Percentiles rank a stretch among this genome's conserved stretches.
phyloP scores from a whole-genome alignment of 1,139 yeast genomes.

The Yamadazyma diddensiae region DNA sequence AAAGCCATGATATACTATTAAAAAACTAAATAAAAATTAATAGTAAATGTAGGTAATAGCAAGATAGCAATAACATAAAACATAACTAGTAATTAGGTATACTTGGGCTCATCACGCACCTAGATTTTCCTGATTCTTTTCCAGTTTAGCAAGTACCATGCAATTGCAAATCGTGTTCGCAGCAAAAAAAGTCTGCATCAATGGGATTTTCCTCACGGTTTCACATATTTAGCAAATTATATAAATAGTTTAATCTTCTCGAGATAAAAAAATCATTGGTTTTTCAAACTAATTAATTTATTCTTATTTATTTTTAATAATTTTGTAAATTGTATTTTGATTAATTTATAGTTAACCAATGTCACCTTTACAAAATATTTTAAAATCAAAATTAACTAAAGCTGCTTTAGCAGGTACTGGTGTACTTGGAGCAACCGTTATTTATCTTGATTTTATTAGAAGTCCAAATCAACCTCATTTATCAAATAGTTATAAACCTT shows the following conservation, averaged over 20 bases:
- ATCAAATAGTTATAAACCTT: slow-evolving; percentile 34
- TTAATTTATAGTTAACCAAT: not conserved
- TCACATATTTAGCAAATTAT: slow-evolving; percentile 1
- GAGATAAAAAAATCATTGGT: not conserved
- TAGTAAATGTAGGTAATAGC: no score
- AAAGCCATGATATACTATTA: no score
- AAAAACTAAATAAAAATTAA: no score
- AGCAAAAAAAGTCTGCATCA: slow-evolving; percentile 2
- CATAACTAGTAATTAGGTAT: no score
- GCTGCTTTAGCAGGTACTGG: slow-evolving; percentile 34
- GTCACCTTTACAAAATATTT: slow-evolving; percentile 6
- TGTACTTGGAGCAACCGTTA: slow-evolving; percentile 35
- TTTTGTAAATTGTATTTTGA: not conserved
- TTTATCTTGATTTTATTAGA: slow-evolving; percentile 42
- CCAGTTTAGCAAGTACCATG: slow-evolving; percentile 2
- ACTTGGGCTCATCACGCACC: slow-evolving; percentile 1
- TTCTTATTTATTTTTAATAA: no score
- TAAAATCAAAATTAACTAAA: slow-evolving; percentile 26
- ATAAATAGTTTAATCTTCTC: slow-evolving; percentile 2
- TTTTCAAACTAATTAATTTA: no score
- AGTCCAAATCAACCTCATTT: slow-evolving; percentile 33
- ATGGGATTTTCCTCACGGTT: slow-evolving; percentile 1
- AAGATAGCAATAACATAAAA: not conserved
- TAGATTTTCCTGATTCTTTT: not conserved
- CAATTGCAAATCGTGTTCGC: slow-evolving; percentile 4